phyloP scores from a whole-genome alignment of 2,329 filamentous ascomycete genomes.

The Macrophomina tecta region DNA sequence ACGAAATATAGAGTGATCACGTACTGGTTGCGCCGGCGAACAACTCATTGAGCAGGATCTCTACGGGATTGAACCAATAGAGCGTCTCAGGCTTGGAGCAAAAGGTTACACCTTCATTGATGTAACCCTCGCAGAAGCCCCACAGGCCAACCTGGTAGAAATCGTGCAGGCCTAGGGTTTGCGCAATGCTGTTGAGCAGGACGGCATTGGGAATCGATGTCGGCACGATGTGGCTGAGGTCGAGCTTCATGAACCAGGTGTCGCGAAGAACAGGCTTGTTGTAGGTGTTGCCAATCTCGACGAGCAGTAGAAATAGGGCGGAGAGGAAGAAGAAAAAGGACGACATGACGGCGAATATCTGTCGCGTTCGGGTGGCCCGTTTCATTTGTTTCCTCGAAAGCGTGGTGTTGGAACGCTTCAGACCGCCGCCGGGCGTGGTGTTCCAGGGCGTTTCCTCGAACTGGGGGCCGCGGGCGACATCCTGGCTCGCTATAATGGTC shows the following conservation, averaged over 20 bases:
- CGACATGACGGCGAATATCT: slow-evolving; percentile 68
- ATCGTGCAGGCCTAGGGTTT: slow-evolving; percentile 85
- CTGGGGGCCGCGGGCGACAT: slow-evolving; percentile 1
- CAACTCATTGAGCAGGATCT: slow-evolving; percentile 79
- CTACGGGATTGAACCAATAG: slow-evolving; percentile 92
- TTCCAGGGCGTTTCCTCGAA: slow-evolving; percentile 26
- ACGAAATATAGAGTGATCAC: slow-evolving; percentile 34
- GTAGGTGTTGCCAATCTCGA: slow-evolving; percentile 77
- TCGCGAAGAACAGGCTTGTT: slow-evolving; percentile 66
- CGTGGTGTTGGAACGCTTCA: slow-evolving; percentile 27
- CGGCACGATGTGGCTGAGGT: slow-evolving; percentile 82
- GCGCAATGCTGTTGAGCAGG: slow-evolving; percentile 86
- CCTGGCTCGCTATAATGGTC: background rate
- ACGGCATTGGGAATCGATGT: slow-evolving; percentile 71
- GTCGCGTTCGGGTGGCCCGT: slow-evolving; percentile 55
- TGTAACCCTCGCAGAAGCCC: slow-evolving; percentile 90
- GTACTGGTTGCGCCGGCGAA: slow-evolving; percentile 78
- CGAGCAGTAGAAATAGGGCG: slow-evolving; percentile 79
- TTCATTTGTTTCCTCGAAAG: slow-evolving; percentile 46
- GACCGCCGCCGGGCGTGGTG: slow-evolving; percentile 15
- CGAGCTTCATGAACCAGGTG: slow-evolving; percentile 84
- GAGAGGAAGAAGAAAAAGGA: slow-evolving; percentile 75
- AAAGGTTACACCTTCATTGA: slow-evolving; percentile 72
- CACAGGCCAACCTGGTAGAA: slow-evolving; percentile 94
- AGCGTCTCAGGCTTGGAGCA: slow-evolving; percentile 74